Percentiles rank a stretch among this genome's conserved stretches.
Evolutionary conservation across 805 yeast species (phyloP).

Genomic region (Torulaspora delbrueckii): DNA sequence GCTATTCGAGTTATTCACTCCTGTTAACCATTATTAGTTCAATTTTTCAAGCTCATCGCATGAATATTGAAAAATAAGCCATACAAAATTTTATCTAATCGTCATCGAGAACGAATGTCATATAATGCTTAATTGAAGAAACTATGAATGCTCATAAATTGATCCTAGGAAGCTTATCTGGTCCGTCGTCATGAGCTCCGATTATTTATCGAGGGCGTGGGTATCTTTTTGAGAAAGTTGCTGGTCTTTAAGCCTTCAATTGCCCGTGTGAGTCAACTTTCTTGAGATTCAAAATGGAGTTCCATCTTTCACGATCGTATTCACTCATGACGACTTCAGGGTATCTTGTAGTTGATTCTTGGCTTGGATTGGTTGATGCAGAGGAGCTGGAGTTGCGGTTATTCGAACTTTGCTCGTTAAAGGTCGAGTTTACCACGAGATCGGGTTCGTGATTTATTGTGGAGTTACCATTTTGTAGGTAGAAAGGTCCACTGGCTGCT

Average conservation of each 20-base stretch:
- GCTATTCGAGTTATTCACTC: background rate
- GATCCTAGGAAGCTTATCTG: background rate
- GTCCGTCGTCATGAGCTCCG: background rate
- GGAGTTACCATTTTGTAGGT: slow-evolving; percentile 12
- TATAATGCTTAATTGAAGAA: background rate
- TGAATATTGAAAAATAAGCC: slow-evolving; percentile 1
- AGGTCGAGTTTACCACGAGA: slow-evolving; percentile 3
- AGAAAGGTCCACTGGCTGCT: slow-evolving; percentile 15
- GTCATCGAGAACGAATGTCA: slow-evolving; percentile 4
- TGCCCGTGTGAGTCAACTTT: slow-evolving; percentile 5
- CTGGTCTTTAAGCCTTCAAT: background rate
- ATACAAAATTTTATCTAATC: slow-evolving; percentile 3
- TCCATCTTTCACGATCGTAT: slow-evolving; percentile 37
- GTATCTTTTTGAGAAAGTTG: no score
- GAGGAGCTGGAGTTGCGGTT: slow-evolving; percentile 2
- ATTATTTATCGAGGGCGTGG: background rate
- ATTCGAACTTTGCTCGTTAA: slow-evolving; percentile 5
- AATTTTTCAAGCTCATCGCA: slow-evolving; percentile 14
- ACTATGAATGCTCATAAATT: background rate
- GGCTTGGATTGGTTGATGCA: slow-evolving; percentile 7
- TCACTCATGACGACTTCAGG: slow-evolving; percentile 32
- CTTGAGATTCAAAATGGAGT: slow-evolving; percentile 15
- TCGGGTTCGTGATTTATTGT: slow-evolving; percentile 6
- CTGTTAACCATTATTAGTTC: background rate
- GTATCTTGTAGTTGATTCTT: slow-evolving; percentile 17